Base-by-base conservation (phyloP, 495 filamentous ascomycete genomes). In the Hypomontagnella submonticulosa region DNA sequence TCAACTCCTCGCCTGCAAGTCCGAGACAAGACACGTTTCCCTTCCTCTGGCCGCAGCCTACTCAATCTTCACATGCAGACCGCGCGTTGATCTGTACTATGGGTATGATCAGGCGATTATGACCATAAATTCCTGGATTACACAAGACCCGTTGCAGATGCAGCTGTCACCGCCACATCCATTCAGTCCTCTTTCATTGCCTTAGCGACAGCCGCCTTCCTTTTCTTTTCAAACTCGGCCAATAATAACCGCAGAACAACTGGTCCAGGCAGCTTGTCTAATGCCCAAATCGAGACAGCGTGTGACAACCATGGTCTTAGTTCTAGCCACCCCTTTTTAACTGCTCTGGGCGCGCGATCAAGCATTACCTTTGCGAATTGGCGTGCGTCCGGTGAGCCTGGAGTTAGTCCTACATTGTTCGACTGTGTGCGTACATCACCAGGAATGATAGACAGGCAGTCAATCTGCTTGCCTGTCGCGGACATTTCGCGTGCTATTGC, bases 401-500 rank as follows among this genome's bases (percentile, higher is more conserved):
- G 46, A 12, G 52, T 56, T 32, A 66, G 50, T 16, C 32, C 61
- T 19, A 41, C 34, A 15, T 34, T 50, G 50, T 71, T 73, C 9
- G 51, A 58, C 52, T 69, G 68, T 7, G 57, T 61, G 4, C 41
- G 58, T 53, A 73, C 67, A 42, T 69, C 65, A 37, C 49, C 54
- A 20, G 61, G 67, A 4, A 71, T 30, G 16, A 71, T 63, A 27
- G 53, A 51, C 1, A 75, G 8, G 13, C 61, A 66, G 32, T 72
- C 67, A 46, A 74, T 53, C 27, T 61, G 59, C 13, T 68, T 23
- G 27, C 58, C 27, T 61, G 64, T 44, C 30, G 53, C 42, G n/a
- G 49, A 53, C 36, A 75, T 65, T 48, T 75, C 73, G 13, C 67
- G 43, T 34, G 59, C 51, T 12, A 74, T 54, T 1, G 57, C 67